Evolutionary conservation across 2,329 filamentous ascomycete species (phyloP), one percentile per base, ranked within the genome.

Genomic region (Didymellaceae sp.): DNA sequence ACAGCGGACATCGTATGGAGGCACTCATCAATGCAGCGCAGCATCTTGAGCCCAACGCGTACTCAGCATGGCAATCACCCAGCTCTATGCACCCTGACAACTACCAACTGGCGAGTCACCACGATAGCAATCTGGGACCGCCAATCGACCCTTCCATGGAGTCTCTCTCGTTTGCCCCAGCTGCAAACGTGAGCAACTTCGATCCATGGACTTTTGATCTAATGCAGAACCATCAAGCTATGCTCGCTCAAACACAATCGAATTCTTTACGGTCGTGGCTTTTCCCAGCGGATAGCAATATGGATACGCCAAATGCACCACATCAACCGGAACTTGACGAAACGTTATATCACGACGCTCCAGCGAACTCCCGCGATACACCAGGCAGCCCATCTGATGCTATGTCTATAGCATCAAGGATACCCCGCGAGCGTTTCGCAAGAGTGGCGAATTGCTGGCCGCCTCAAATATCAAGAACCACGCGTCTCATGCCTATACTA

Each of bases 391-490:
- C 71, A 20, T 69, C 71, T 22, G 68, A 65, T 32, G 73, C 66
- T 37, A 66, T 63, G 3, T 72, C 72, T 0, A 72, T 72, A 50
- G 71, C 71, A 17, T 73, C 70, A 18, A 61, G 66, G 46, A 73
- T 74, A 22, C 72, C 72, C 11, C 61, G 65, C 26, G 71, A 74
- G 37, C 65, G 72, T 20, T 74, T 74, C 45, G 70, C 70, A 14
- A 58, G 71, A 50, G 72, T 74, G 1, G 71, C 74, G 48, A 72
- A 60, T 33, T 74, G 71, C 37, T 74, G 72, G 72, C 70, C 70
- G 2, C 67, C 71, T 6, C 59, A 63, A 20, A 66, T 61, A 47
- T 62, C 66, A 9, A 69, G 64, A 14, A 62, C 63, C 1, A 61
- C 62, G 5, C 67, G 67, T 4, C 35, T 74, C 6, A 71, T 72